Evolutionary conservation across 108 stramenopile genomes (phyloP), one percentile per base, ranked within the genome.

Genomic region (Aurantiochytrium sp.): DNA sequence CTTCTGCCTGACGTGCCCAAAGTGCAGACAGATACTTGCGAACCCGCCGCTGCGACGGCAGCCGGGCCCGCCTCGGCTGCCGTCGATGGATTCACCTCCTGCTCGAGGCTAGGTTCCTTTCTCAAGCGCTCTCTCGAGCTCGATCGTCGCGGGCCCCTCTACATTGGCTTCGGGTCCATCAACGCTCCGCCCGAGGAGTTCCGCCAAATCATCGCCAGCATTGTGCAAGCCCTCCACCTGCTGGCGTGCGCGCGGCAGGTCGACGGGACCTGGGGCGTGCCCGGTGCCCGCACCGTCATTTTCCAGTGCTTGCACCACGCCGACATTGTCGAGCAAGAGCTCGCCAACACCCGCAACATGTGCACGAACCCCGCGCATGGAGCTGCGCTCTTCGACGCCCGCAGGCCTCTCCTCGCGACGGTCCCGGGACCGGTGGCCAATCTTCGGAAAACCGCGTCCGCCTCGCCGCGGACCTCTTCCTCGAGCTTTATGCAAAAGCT

Each of bases 91-190:
- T 81, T 81, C 45, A 6, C 6, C 45, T 12, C 39, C 3, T 81
- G 21, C 24, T 2, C 39, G 12, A 6, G 32, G 39, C 45, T 81
- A 12, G 73, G 19, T 8, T 6, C 1, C 39, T 81, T 81, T 30
- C 39, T 48, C 39, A 24, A 37, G 42, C 39, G 39, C 50, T 6
- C 45, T 6, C 27, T 15, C 27, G 2, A 15, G 24, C n/a, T n/a
- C 27, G 73, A 81, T 81, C 12, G 24, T 8, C 12, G 45, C 6
- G 73, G 73, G 12, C 39, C 73, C 12, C 73, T 81, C 8, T 81
- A 81, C 30, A 81, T 81, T 81, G 73, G 73, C n/a, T 81, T 81
- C 32, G 73, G 73, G 17, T 81, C 73, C 12, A 81, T 81, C n/a
- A 81, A 81, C 30, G 39, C 42, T 1, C 42, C 39, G 1, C 36